phyloP scores from a whole-genome alignment of 441 rosid genomes.

The Gossypium aridum region DNA sequence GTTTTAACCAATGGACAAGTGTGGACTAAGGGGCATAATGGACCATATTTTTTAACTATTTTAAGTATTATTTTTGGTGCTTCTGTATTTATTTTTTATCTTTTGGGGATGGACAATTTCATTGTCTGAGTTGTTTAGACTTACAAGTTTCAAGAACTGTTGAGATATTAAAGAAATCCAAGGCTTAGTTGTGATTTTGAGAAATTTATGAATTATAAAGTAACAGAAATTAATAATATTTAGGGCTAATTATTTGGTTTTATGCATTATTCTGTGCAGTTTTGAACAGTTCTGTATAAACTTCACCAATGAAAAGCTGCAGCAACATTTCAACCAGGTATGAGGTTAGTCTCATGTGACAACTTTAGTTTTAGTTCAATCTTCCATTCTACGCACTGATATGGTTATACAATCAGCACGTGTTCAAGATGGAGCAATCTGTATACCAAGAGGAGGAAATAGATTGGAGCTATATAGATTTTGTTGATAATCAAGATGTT shows the following conservation, averaged over 20 bases:
- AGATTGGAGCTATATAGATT: slow-evolving; percentile 65
- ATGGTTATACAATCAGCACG: slow-evolving; percentile 37
- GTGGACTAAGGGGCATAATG: neutral
- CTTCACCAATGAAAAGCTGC: slow-evolving; percentile 64
- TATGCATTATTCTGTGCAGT: slow-evolving; percentile 28
- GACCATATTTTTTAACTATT: neutral
- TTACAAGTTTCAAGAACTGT: neutral
- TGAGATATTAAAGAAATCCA: neutral
- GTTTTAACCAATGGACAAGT: neutral
- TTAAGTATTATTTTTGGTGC: neutral
- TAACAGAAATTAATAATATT: neutral
- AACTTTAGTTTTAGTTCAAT: slow-evolving; percentile 17
- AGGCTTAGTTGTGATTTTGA: neutral
- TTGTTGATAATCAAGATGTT: slow-evolving; percentile 67
- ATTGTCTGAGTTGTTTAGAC: slow-evolving; percentile 5
- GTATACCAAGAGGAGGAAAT: slow-evolving; percentile 53
- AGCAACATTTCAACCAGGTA: slow-evolving; percentile 87
- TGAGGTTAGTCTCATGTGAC: slow-evolving; percentile 38
- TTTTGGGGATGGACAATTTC: neutral
- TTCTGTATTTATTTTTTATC: neutral
- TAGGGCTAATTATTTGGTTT: neutral
- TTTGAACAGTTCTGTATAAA: slow-evolving; percentile 73
- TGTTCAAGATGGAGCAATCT: slow-evolving; percentile 68
- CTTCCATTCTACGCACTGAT: slow-evolving; percentile 20
- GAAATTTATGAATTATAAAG: slow-evolving; percentile 7